Evolutionary conservation across 495 filamentous ascomycete species (phyloP).

Genomic region (Corynascus novoguineensis): DNA sequence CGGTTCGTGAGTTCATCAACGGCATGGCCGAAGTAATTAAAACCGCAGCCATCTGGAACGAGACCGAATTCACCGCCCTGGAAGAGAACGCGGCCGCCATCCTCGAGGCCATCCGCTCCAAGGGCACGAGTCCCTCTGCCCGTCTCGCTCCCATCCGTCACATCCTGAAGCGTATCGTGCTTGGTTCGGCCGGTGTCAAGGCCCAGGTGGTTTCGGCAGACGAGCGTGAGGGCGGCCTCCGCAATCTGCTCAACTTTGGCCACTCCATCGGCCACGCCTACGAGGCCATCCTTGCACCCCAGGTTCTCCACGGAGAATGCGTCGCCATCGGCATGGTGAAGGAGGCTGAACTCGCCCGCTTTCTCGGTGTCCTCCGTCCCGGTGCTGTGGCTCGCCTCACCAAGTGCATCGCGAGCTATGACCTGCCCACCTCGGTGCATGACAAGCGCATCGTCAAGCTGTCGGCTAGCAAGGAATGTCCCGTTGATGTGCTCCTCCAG

Average conservation of each 20-base stretch:
- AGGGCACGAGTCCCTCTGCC: slow-evolving; percentile 42
- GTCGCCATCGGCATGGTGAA: slow-evolving; percentile 98
- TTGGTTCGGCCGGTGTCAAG: slow-evolving; percentile 86
- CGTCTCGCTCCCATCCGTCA: slow-evolving; percentile 65
- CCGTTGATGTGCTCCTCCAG: slow-evolving; percentile 78
- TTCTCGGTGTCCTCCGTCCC: slow-evolving; percentile 80
- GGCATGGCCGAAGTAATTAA: slow-evolving; percentile 99
- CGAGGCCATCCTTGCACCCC: slow-evolving; percentile 91
- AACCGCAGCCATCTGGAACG: slow-evolving; percentile 94
- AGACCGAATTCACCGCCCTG: slow-evolving; percentile 76
- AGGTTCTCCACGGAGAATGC: slow-evolving; percentile 90
- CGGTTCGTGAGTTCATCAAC: slow-evolving; percentile 91
- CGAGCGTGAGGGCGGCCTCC: slow-evolving; percentile 87
- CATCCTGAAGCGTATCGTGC: slow-evolving; percentile 77
- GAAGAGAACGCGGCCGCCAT: slow-evolving; percentile 75
- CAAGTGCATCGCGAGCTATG: slow-evolving; percentile 91
- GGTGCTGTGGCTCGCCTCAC: slow-evolving; percentile 82
- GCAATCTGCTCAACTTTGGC: slow-evolving; percentile 94
- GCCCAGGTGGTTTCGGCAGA: slow-evolving; percentile 89
- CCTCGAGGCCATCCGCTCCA: slow-evolving; percentile 61
- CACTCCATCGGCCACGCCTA: slow-evolving; percentile 97
- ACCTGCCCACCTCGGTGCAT: slow-evolving; percentile 77
- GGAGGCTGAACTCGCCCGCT: slow-evolving; percentile 87
- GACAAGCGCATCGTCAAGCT: slow-evolving; percentile 80
- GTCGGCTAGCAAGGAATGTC: slow-evolving; percentile 81